Percentiles rank a stretch among this genome's conserved stretches.
These are phyloP conservation scores for Solanum ahanhuiri DNA, from an alignment of 257 asterid genomes.

Conservation along the genomic window DNA sequence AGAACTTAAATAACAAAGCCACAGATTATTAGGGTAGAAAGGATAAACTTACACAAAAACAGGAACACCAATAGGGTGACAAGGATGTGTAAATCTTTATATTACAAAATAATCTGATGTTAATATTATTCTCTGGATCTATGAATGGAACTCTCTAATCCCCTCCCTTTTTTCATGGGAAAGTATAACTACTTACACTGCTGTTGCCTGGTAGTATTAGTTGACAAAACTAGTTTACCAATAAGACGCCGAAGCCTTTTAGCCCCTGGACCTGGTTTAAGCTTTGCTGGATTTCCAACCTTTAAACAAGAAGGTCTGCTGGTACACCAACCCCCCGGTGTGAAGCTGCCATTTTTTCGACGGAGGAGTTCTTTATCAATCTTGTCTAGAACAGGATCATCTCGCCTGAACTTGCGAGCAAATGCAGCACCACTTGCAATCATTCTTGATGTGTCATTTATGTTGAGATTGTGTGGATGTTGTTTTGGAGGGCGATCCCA, in stretches of 20 bases:
- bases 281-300: conserved; percentile 43
- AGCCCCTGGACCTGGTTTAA: conserved; percentile 71
- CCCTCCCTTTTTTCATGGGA: not conserved
- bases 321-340: conserved; percentile 92
- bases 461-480: conserved; percentile 59
- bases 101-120: not conserved
- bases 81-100: not conserved
- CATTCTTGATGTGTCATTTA: conserved; percentile 60
- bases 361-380: conserved; percentile 58
- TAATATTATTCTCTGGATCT: not conserved
- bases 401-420: conserved; percentile 73
- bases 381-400: conserved; percentile 47
- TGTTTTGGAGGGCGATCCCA: conserved; percentile 92
- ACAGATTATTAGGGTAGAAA: not conserved
- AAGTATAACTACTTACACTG: conserved; percentile 47
- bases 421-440: conserved; percentile 69
- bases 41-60: not conserved
- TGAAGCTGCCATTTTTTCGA: conserved; percentile 51
- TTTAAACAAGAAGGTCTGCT: conserved; percentile 64
- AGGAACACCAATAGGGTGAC: not conserved
- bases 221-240: conserved; percentile 24
- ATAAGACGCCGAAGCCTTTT: conserved; percentile 54
- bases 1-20: not conserved
- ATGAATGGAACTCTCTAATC: not conserved
- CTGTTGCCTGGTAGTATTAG: conserved; percentile 15